These are phyloP conservation scores for Cyberlindnera suaveolens DNA, from an alignment of 805 yeast genomes.

Conservation along the genomic window DNA sequence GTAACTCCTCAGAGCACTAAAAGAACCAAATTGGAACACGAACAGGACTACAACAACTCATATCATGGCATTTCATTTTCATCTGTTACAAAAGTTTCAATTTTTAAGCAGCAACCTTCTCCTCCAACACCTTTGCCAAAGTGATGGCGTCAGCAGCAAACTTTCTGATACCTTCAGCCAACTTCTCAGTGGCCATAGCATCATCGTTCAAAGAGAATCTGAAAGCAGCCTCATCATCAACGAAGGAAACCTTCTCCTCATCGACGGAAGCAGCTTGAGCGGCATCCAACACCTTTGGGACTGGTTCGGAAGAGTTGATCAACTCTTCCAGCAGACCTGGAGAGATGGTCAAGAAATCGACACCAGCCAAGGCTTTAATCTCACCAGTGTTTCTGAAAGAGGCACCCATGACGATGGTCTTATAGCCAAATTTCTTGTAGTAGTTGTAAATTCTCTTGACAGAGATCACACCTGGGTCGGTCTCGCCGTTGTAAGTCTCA, in stretches of 20 bases:
- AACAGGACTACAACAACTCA: too few relatives aligned
- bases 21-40: too few relatives aligned
- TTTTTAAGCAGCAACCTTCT: conserved; percentile 41
- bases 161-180: conserved; percentile 95
- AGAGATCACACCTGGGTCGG: conserved; percentile 94
- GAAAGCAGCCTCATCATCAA: conserved; percentile 85
- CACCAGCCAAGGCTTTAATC: conserved; percentile 94
- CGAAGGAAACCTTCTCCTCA: conserved; percentile 66
- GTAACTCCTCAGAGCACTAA: too few relatives aligned
- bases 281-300: conserved; percentile 79
- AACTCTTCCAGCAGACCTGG: conserved; percentile 89
- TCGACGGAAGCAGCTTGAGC: conserved; percentile 50
- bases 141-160: conserved; percentile 91
- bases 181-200: conserved; percentile 97
- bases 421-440: conserved; percentile 94
- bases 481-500: conserved; percentile 68
- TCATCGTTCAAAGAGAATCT: conserved; percentile 91
- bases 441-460: conserved; percentile 90
- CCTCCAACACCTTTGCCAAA: conserved; percentile 59
- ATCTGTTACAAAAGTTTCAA: not conserved
- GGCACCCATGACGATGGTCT: conserved; percentile 99
- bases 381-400: conserved; percentile 97
- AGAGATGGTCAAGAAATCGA: conserved; percentile 92
- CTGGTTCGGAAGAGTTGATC: conserved; percentile 65
- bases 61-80: too few relatives aligned